Evolutionary conservation across 352 stramenopile species (phyloP).

Genomic region (Globisporangium okanoganense): DNA sequence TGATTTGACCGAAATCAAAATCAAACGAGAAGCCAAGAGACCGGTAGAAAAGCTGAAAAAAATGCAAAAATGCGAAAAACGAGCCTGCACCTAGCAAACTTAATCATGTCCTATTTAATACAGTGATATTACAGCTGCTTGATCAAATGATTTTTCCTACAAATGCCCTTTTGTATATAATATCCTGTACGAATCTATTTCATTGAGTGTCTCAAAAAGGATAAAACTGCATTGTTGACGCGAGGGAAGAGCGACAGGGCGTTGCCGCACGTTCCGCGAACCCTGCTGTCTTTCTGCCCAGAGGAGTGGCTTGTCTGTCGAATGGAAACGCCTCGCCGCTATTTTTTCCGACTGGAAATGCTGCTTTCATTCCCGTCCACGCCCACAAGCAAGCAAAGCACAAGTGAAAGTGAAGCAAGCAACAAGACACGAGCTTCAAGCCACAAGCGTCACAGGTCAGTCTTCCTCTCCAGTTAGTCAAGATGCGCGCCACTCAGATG

Average conservation of each 20-base stretch:
- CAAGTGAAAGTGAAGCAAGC: not conserved
- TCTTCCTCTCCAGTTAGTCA: not conserved
- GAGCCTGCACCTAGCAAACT: too few species aligned
- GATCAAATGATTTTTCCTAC: too few species aligned
- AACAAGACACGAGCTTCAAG: too few species aligned
- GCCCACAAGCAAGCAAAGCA: not conserved
- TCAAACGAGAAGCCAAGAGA: too few species aligned
- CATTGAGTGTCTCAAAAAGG: too few species aligned
- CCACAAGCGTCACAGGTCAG: not conserved
- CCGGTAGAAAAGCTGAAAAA: too few species aligned
- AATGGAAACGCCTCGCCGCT: not conserved
- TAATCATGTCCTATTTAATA: too few species aligned
- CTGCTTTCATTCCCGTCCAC: not conserved
- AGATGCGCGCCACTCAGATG: constrained; percentile 2
- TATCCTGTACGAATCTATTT: too few species aligned
- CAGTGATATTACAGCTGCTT: too few species aligned
- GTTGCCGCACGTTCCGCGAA: constrained; percentile 1
- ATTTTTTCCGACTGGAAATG: not conserved
- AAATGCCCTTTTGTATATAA: too few species aligned
- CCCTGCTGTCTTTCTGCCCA: not conserved
- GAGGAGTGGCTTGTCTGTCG: not conserved
- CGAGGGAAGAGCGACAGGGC: constrained; percentile 2
- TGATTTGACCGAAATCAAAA: too few species aligned
- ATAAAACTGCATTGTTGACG: not conserved
- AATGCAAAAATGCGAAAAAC: too few species aligned